Evolutionary conservation across 345 rosid species (phyloP).

Genomic region (Nephelium lappaceum): DNA sequence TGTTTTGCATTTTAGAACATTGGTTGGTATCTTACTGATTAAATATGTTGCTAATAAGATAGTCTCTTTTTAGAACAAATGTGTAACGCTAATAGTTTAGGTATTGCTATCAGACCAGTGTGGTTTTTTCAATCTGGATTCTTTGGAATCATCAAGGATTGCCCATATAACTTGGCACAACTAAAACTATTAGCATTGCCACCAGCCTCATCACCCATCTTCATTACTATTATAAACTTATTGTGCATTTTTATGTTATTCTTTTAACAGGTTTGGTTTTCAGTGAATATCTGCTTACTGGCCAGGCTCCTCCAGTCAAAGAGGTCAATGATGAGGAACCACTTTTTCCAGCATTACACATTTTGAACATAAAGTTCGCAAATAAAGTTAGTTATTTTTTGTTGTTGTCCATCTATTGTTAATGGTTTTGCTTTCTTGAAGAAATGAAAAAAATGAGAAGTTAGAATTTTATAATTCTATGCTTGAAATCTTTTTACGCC

Average conservation of each 20-base stretch:
- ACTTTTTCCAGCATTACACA: slow-evolving; percentile 67
- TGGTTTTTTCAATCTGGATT: not conserved
- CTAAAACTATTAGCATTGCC: not conserved
- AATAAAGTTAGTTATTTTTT: slow-evolving; percentile 39
- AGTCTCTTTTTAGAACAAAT: not conserved
- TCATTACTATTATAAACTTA: not conserved
- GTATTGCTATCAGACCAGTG: not conserved
- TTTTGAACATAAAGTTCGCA: slow-evolving; percentile 39
- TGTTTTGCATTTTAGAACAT: too few relatives aligned
- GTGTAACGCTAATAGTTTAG: too few relatives aligned
- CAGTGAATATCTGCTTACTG: slow-evolving; percentile 92
- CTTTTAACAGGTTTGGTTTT: slow-evolving; percentile 76
- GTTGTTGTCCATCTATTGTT: not conserved
- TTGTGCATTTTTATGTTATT: slow-evolving; percentile 14
- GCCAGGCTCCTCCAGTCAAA: slow-evolving; percentile 86
- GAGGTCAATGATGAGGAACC: slow-evolving; percentile 98
- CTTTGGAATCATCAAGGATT: not conserved
- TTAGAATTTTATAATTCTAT: not conserved
- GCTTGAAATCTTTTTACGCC: not conserved
- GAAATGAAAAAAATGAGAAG: not conserved
- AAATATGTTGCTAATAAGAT: too few relatives aligned
- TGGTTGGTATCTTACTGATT: too few relatives aligned
- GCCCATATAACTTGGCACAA: not conserved
- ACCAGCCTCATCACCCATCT: not conserved
- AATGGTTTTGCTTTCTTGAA: not conserved